These are phyloP conservation scores for Ophiostoma ips DNA, from an alignment of 2,329 filamentous ascomycete genomes.

Conservation along the genomic window DNA sequence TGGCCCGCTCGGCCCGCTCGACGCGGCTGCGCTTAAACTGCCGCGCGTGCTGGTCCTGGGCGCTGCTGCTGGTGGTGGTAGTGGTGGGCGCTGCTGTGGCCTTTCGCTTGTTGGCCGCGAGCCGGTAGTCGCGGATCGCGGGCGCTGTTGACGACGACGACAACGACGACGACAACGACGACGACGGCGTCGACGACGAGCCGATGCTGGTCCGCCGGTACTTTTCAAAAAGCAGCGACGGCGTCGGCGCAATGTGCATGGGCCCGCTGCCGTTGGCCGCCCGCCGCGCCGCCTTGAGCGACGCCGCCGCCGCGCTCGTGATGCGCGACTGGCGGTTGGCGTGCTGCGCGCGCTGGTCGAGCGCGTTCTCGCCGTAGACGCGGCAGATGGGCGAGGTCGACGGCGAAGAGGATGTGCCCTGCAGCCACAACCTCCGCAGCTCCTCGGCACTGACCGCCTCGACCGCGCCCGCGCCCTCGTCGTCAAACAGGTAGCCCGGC, in stretches of 20 bases:
- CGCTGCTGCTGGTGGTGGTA: too few relatives aligned
- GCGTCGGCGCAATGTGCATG: constrained; percentile 6
- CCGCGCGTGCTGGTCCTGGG: background rate
- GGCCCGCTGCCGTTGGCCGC: constrained; percentile 1
- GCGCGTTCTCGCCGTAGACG: background rate
- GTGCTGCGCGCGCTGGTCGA: background rate
- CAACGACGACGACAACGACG: too few relatives aligned
- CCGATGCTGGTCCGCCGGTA: constrained; percentile 1
- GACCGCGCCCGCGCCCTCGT: constrained; percentile 9
- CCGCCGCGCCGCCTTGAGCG: constrained; percentile 8
- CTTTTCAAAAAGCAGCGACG: constrained; percentile 5
- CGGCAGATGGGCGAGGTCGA: background rate
- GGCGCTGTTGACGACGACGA: background rate
- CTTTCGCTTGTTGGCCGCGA: constrained; percentile 10
- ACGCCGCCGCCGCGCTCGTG: constrained; percentile 8
- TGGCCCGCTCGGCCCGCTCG: constrained; percentile 1
- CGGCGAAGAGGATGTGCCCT: background rate
- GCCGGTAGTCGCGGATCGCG: constrained; percentile 1
- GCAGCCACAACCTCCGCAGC: constrained; percentile 8
- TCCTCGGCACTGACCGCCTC: constrained; percentile 9
- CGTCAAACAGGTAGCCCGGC: constrained; percentile 17
- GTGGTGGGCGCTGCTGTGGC: background rate
- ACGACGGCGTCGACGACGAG: too few relatives aligned
- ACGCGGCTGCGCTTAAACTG: constrained; percentile 8
- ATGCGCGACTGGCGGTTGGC: constrained; percentile 5